A percentile compares a stretch with the other conserved stretches of the same genome.
Evolutionary conservation across 2,329 filamentous ascomycete species (phyloP).

Genomic region (Ascocoryne sarcoides): DNA sequence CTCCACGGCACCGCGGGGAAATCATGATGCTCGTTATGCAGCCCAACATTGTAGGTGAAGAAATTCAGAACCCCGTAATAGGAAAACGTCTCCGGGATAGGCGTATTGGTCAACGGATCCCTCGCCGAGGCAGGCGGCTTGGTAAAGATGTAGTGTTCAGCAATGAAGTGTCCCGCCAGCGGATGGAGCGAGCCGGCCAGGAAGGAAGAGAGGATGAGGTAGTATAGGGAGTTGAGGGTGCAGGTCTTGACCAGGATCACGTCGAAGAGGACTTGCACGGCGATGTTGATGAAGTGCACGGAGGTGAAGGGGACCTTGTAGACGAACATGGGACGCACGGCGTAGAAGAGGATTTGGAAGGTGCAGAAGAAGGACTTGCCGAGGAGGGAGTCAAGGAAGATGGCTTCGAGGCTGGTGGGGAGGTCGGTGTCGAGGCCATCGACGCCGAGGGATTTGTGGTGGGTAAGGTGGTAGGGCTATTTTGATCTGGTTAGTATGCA

Average conservation of each 20-base stretch:
- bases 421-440: slow-evolving; percentile 94
- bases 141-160: slow-evolving; percentile 85
- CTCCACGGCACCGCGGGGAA: slow-evolving; percentile 98
- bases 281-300: slow-evolving; percentile 76
- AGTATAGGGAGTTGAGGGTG: slow-evolving; percentile 60
- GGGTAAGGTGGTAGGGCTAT: slow-evolving; percentile 94
- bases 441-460: slow-evolving; percentile 97
- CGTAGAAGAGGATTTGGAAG: slow-evolving; percentile 99
- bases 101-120: slow-evolving; percentile 44
- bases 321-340: slow-evolving; percentile 87
- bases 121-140: slow-evolving; percentile 42
- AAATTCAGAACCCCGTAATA: slow-evolving; percentile 93
- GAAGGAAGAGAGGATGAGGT: slow-evolving; percentile 85
- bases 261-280: slow-evolving; percentile 72
- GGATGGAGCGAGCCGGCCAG: slow-evolving; percentile 90
- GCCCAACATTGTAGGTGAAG: slow-evolving; percentile 91
- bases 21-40: slow-evolving; percentile 99
- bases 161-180: slow-evolving; percentile 95
- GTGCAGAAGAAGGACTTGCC: slow-evolving; percentile 99
- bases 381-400: slow-evolving; percentile 88
- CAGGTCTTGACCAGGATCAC: slow-evolving; percentile 51
- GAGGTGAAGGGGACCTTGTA: slow-evolving; percentile 82
- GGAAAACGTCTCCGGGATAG: slow-evolving; percentile 87
- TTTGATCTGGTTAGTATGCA: slow-evolving; percentile 17
- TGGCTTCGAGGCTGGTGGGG: slow-evolving; percentile 80